A percentile compares a stretch with the other conserved stretches of the same genome.
Evolutionary conservation across 768 basidiomycete species (phyloP).

Genomic region (Boletus patriciae): DNA sequence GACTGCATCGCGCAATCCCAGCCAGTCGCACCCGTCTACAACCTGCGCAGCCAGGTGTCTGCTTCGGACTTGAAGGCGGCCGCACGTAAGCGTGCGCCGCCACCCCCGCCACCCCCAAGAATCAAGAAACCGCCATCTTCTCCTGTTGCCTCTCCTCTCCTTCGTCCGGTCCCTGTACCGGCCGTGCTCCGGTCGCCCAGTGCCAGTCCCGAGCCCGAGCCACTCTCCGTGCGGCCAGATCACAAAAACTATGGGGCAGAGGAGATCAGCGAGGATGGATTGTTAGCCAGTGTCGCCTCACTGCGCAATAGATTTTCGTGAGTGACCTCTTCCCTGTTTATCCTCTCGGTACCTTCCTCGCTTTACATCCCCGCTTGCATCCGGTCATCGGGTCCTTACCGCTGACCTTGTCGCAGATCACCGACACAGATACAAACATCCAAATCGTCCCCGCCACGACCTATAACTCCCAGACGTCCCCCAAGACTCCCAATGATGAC

Average conservation of each 20-base stretch:
- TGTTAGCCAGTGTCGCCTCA: constrained; percentile 37
- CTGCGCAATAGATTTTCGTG: constrained; percentile 50
- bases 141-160: constrained; percentile 47
- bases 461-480: constrained; percentile 18
- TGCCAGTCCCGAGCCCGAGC: constrained; percentile 21
- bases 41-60: constrained; percentile 49
- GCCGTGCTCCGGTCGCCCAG: constrained; percentile 21
- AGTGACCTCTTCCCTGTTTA: constrained; percentile 27
- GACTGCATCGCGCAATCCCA: constrained; percentile 18
- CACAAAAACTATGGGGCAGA: constrained; percentile 1
- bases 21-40: constrained; percentile 27
- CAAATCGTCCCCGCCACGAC: constrained; percentile 17
- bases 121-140: constrained; percentile 38
- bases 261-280: constrained; percentile 18
- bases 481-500: constrained; percentile 16
- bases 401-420: constrained; percentile 11
- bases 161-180: constrained; percentile 51
- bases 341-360: not conserved
- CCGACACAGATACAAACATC: not conserved
- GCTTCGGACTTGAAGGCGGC: constrained; percentile 51
- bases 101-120: constrained; percentile 52
- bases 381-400: not conserved
- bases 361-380: not conserved
- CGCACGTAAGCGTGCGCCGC: constrained; percentile 51
- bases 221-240: not conserved